These are phyloP conservation scores for Populus ilicifolia DNA, from an alignment of 345 rosid species.

Conservation along the genomic window DNA sequence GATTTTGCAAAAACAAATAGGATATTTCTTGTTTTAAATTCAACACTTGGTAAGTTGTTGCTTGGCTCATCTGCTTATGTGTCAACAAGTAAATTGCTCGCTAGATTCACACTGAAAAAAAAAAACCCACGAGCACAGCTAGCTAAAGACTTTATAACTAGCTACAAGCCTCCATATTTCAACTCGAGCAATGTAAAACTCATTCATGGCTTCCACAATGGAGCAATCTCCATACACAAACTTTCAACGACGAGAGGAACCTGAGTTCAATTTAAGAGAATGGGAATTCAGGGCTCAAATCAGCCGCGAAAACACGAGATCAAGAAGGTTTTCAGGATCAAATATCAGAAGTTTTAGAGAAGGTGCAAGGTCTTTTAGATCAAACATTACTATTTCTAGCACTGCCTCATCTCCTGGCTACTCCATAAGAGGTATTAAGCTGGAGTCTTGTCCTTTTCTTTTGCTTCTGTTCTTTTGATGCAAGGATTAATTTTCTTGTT, in stretches of 20 bases:
- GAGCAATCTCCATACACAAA: conserved; percentile 22
- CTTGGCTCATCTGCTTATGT: background rate
- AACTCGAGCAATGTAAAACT: background rate
- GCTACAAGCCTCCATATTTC: background rate
- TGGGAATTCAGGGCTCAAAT: conserved; percentile 51
- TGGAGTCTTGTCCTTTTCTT: background rate
- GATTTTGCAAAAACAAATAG: no score
- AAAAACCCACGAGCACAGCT: background rate
- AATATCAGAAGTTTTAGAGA: conserved; percentile 69
- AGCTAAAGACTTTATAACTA: background rate
- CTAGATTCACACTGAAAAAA: background rate
- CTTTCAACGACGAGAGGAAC: conserved; percentile 30
- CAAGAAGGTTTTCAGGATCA: conserved; percentile 79
- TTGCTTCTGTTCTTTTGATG: background rate
- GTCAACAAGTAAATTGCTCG: background rate
- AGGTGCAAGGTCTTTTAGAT: conserved; percentile 57
- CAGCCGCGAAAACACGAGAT: conserved; percentile 43
- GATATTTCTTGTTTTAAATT: no score
- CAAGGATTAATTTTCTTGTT: background rate
- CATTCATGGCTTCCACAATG: conserved; percentile 27
- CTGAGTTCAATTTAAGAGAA: conserved; percentile 47
- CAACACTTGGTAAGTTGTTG: background rate
- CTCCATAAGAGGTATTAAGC: conserved; percentile 13
- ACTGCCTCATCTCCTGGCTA: conserved; percentile 95
- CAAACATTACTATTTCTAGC: conserved; percentile 68